A percentile compares a stretch with the other conserved stretches of the same genome.
Conservation (phyloP, 306 rosid genomes). For the Cucurbita ficifolia region DNA sequence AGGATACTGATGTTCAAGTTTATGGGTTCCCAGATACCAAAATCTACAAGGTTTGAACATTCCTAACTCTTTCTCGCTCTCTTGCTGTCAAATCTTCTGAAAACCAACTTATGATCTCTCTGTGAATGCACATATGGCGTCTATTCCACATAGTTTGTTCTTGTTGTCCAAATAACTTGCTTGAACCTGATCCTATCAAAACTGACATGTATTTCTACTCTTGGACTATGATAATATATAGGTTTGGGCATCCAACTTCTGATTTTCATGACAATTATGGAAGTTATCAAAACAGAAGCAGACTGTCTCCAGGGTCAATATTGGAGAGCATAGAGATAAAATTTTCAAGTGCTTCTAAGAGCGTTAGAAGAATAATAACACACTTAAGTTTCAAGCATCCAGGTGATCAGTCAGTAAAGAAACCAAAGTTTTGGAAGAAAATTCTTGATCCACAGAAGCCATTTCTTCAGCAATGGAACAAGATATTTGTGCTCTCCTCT, state of each 20-base stretch:
- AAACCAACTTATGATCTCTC: neutral
- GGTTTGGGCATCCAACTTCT: neutral
- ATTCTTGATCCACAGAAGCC: slow-evolving; percentile 71
- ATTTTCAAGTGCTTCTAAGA: slow-evolving; percentile 13
- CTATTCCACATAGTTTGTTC: neutral
- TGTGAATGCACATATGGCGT: neutral
- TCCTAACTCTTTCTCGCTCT: neutral
- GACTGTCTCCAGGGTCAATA: slow-evolving; percentile 15
- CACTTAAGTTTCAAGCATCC: slow-evolving; percentile 2
- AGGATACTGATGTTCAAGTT: neutral
- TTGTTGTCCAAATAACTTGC: neutral
- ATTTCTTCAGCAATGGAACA: slow-evolving; percentile 77
- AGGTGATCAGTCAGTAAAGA: slow-evolving; percentile 15
- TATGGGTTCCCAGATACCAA: slow-evolving; percentile 27
- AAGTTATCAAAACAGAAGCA: slow-evolving; percentile 15
- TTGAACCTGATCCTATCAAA: neutral
- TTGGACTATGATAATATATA: neutral
- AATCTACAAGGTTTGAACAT: slow-evolving; percentile 43
- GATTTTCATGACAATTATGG: slow-evolving; percentile 5
- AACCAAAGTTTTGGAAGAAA: slow-evolving; percentile 12
- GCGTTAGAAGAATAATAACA: slow-evolving; percentile 8
- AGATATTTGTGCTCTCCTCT: slow-evolving; percentile 58
- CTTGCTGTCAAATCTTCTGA: neutral
- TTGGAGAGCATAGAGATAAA: slow-evolving; percentile 11
- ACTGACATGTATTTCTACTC: neutral